phyloP scores from a whole-genome alignment of 73 alveolate species.

The Tetrahymena malaccensis region DNA sequence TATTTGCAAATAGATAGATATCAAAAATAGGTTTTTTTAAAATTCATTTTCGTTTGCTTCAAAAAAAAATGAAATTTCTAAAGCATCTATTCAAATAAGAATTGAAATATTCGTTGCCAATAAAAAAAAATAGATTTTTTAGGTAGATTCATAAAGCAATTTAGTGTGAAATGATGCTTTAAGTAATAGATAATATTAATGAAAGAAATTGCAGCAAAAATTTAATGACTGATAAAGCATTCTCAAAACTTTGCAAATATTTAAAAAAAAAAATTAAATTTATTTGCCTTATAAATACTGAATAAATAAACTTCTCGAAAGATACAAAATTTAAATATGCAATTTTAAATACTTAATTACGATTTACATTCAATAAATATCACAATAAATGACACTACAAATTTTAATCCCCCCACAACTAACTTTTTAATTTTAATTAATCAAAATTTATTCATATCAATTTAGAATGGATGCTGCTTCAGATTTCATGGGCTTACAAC shows the following conservation, averaged over 20 bases:
- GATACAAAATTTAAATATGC: not conserved
- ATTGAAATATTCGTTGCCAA: too few relatives aligned
- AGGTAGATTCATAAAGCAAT: not conserved
- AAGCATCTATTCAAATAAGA: too few relatives aligned
- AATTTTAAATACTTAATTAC: not conserved
- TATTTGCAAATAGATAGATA: too few relatives aligned
- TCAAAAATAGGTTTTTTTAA: too few relatives aligned
- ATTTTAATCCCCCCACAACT: not conserved
- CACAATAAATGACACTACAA: not conserved
- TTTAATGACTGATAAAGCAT: not conserved
- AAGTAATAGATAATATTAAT: not conserved
- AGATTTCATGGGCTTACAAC: conserved; percentile 54
- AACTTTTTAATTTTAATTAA: too few relatives aligned
- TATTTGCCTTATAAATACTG: not conserved
- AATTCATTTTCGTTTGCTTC: too few relatives aligned
- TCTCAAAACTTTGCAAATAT: not conserved
- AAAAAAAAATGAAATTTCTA: too few relatives aligned
- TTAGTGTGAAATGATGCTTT: too few relatives aligned
- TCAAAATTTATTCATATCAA: not conserved
- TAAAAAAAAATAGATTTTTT: too few relatives aligned
- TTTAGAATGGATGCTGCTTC: conserved; percentile 66
- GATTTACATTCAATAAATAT: not conserved
- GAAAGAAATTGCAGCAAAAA: not conserved
- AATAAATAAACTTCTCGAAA: not conserved
- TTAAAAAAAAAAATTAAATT: too few relatives aligned